These are phyloP conservation scores for Pseudogymnoascus sp. DNA, from an alignment of 2,329 filamentous ascomycete species.

Conservation along the genomic window DNA sequence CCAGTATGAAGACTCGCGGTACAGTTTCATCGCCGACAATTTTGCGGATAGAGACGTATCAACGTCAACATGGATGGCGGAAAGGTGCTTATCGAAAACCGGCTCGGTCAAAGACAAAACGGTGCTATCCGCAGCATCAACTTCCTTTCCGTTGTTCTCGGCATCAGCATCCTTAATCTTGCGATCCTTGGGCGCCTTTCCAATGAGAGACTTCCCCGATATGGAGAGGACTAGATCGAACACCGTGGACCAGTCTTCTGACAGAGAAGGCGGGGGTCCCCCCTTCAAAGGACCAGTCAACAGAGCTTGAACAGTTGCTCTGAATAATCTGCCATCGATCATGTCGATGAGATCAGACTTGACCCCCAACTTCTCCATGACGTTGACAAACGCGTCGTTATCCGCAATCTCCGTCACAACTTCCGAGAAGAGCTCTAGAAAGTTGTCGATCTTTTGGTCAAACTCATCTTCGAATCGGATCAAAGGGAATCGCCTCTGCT, in stretches of 20 bases:
- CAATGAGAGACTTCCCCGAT: conserved; percentile 11
- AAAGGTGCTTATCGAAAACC: conserved; percentile 40
- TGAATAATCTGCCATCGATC: conserved; percentile 45
- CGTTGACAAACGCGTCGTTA: conserved; percentile 18
- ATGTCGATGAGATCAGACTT: conserved; percentile 45
- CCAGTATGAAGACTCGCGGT: conserved; percentile 51
- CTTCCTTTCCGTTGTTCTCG: conserved; percentile 13
- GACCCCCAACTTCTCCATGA: conserved; percentile 16
- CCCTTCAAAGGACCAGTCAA: conserved; percentile 18
- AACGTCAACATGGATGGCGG: conserved; percentile 34
- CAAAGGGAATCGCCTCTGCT: conserved; percentile 31
- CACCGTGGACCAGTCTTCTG: conserved; percentile 21
- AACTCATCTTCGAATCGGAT: conserved; percentile 28
- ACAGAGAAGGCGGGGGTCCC: conserved; percentile 15
- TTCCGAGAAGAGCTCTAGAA: conserved; percentile 33
- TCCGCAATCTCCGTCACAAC: conserved; percentile 31
- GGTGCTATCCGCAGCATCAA: conserved; percentile 14
- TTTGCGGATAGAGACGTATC: conserved; percentile 22
- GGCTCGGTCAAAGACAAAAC: conserved; percentile 43
- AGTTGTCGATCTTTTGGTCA: conserved; percentile 30
- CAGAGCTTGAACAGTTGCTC: conserved; percentile 25
- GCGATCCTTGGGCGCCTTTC: conserved; percentile 16
- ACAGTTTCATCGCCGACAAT: conserved; percentile 31
- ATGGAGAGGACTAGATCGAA: conserved; percentile 12
- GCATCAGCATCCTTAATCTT: conserved; percentile 19